Evolutionary conservation across 495 filamentous ascomycete genomes (phyloP).

Genomic region (Daldinia bambusicola): DNA sequence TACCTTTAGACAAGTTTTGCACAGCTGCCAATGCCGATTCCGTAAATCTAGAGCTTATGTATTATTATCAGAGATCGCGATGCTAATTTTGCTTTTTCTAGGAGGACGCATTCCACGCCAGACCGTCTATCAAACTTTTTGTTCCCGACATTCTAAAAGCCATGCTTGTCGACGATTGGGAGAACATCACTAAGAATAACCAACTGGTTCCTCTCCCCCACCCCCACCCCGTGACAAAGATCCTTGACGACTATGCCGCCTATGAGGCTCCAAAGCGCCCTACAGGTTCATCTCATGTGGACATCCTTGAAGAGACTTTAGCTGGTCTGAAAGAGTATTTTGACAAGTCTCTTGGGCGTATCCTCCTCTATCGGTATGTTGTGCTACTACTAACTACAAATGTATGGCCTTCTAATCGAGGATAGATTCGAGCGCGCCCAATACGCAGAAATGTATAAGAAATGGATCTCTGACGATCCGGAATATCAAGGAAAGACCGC

Average conservation of each 20-base stretch:
- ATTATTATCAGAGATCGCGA: background rate
- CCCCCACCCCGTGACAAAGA: slow-evolving; percentile 74
- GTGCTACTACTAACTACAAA: background rate
- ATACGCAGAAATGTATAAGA: slow-evolving; percentile 75
- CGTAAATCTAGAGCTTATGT: slow-evolving; percentile 15
- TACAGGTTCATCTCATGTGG: slow-evolving; percentile 71
- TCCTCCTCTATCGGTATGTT: slow-evolving; percentile 81
- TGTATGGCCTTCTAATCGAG: slow-evolving; percentile 23
- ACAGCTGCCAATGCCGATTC: slow-evolving; percentile 9
- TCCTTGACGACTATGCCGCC: slow-evolving; percentile 80
- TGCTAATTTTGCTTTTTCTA: slow-evolving; percentile 55
- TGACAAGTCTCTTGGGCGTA: slow-evolving; percentile 82
- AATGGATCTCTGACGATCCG: slow-evolving; percentile 64
- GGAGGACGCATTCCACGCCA: slow-evolving; percentile 84
- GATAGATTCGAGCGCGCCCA: slow-evolving; percentile 83
- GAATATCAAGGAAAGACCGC: slow-evolving; percentile 71
- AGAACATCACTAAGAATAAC: slow-evolving; percentile 94
- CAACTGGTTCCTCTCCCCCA: slow-evolving; percentile 86
- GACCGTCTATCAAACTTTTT: slow-evolving; percentile 82
- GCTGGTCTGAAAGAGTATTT: slow-evolving; percentile 91
- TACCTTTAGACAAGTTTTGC: slow-evolving; percentile 31
- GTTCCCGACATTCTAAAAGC: slow-evolving; percentile 89
- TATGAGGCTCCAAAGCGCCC: slow-evolving; percentile 74
- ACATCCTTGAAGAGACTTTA: slow-evolving; percentile 89
- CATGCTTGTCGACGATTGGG: slow-evolving; percentile 96